These are phyloP conservation scores for Guadua angustifolia DNA, from an alignment of 176 grass and related monocot species.

Conservation along the genomic window DNA sequence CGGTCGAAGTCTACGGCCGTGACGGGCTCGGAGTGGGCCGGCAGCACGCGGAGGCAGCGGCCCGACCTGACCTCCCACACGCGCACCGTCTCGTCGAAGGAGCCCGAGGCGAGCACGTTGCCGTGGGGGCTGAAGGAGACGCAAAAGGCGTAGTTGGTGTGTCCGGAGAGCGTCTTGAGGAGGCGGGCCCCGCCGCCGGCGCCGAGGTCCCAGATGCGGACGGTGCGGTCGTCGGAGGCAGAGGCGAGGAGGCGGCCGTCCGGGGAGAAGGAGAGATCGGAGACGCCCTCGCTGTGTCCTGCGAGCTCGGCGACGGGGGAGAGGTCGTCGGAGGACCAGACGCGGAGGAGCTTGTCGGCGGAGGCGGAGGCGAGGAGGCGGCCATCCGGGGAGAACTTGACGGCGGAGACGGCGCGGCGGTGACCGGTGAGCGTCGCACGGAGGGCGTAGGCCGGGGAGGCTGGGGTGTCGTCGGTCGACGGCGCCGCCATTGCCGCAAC, in stretches of 20 bases:
- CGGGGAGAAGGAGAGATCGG: constrained; percentile 85
- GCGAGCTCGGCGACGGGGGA: constrained; percentile 62
- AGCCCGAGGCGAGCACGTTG: constrained; percentile 82
- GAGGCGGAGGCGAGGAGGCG: constrained; percentile 81
- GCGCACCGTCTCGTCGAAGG: constrained; percentile 92
- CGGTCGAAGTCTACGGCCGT: constrained; percentile 87
- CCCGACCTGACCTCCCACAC: constrained; percentile 93
- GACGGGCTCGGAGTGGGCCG: constrained; percentile 91
- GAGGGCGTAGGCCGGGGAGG: constrained; percentile 60
- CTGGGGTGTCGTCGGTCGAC: constrained; percentile 29
- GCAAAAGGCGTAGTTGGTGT: constrained; percentile 97
- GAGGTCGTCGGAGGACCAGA: constrained; percentile 63
- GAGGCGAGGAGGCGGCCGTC: constrained; percentile 76
- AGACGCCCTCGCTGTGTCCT: constrained; percentile 66
- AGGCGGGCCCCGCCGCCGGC: constrained; percentile 53
- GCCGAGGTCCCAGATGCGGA: constrained; percentile 91
- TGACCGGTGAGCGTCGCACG: constrained; percentile 66
- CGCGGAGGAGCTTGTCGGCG: constrained; percentile 77
- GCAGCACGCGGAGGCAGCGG: constrained; percentile 80
- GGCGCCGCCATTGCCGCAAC: constrained; percentile 48
- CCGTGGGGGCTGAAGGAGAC: constrained; percentile 87
- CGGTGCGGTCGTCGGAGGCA: constrained; percentile 84
- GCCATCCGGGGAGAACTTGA: constrained; percentile 90
- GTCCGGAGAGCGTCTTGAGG: constrained; percentile 71
- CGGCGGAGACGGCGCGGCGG: constrained; percentile 67